Conservation (phyloP, 495 filamentous ascomycete genomes). For the Daldinia concentrica region DNA sequence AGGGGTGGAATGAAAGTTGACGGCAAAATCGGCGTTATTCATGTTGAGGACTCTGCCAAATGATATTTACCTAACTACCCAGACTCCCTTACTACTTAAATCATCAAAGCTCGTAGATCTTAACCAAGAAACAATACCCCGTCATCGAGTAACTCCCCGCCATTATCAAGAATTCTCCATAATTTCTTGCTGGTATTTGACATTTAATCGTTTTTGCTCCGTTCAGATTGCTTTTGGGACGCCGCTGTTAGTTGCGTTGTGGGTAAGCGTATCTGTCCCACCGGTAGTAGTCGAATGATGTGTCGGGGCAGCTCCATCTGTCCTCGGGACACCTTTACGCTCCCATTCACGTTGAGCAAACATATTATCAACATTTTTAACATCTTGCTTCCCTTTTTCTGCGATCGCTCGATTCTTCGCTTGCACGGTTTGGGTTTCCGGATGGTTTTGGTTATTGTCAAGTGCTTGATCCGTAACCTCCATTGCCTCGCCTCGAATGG, state of each 20-base stretch:
- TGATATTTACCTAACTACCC: not conserved
- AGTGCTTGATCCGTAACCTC: constrained; percentile 38
- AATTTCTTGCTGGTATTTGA: not conserved
- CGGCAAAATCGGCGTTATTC: not conserved
- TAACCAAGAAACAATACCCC: not conserved
- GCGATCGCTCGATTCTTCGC: constrained; percentile 37
- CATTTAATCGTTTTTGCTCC: not conserved
- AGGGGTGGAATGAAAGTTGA: not conserved
- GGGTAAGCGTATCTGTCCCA: not conserved
- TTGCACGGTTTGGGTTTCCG: constrained; percentile 29
- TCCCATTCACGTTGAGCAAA: constrained; percentile 33
- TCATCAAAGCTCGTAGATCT: not conserved
- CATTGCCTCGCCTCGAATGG: constrained; percentile 34
- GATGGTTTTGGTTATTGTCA: constrained; percentile 35
- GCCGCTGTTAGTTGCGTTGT: not conserved
- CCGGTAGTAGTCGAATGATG: constrained; percentile 12
- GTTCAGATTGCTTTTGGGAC: not conserved
- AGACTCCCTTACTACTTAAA: not conserved
- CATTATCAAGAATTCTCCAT: not conserved
- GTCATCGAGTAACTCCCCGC: not conserved
- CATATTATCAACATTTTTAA: constrained; percentile 34
- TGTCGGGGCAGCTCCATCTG: not conserved
- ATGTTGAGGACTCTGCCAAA: not conserved
- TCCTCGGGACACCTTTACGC: constrained; percentile 12
- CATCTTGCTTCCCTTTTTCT: constrained; percentile 36